Conservation (phyloP, 345 rosid species). For the Combretum micranthum region DNA sequence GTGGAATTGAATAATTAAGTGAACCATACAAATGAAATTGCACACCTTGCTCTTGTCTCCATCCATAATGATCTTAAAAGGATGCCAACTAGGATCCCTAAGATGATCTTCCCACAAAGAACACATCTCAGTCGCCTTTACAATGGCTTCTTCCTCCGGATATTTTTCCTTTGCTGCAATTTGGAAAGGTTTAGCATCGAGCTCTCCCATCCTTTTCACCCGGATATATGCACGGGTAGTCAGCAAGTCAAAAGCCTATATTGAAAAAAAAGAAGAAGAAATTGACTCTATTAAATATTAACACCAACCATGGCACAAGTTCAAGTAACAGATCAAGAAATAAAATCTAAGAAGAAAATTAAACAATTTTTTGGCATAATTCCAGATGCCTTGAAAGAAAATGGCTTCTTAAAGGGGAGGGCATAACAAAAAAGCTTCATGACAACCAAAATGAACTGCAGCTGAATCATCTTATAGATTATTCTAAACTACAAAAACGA, state of each 20-base stretch:
- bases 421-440: not conserved
- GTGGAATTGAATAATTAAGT: no score
- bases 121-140: conserved; percentile 33
- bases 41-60: conserved; percentile 27
- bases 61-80: conserved; percentile 32
- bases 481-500: not conserved
- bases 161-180: conserved; percentile 29
- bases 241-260: conserved; percentile 22
- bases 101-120: conserved; percentile 39
- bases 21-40: not conserved
- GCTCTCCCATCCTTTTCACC: conserved; percentile 60
- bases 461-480: no score
- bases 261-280: conserved; percentile 11
- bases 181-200: conserved; percentile 32
- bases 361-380: not conserved
- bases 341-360: not conserved
- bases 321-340: not conserved
- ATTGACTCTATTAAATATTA: not conserved
- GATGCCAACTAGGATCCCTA: conserved; percentile 41
- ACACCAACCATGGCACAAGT: not conserved
- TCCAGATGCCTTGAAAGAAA: not conserved
- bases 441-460: no score
- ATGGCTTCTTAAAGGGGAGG: not conserved
- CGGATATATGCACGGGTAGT: conserved; percentile 17
- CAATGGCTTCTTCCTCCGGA: conserved; percentile 23